phyloP scores from a whole-genome alignment of 2,329 filamentous ascomycete genomes.

The Colletotrichum godetiae region DNA sequence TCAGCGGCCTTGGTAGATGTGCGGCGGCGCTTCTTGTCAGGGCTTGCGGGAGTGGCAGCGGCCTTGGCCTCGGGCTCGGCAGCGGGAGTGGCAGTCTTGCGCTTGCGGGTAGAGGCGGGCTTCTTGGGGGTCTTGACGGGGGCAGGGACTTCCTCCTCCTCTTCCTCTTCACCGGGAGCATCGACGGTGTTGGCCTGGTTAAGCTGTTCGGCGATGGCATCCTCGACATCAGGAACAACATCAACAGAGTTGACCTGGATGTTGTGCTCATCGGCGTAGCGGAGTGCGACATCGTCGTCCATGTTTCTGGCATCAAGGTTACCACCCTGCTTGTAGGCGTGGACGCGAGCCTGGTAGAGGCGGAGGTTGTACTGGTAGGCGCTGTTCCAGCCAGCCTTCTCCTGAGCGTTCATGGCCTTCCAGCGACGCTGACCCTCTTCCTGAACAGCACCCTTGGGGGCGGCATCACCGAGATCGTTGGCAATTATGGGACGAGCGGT shows the following conservation, averaged over 20 bases:
- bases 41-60: constrained; percentile 60
- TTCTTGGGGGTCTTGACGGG: constrained; percentile 70
- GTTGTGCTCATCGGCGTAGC: constrained; percentile 69
- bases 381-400: constrained; percentile 78
- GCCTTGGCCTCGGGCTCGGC: constrained; percentile 52
- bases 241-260: constrained; percentile 65
- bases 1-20: constrained; percentile 66
- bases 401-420: constrained; percentile 78
- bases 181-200: constrained; percentile 54
- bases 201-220: constrained; percentile 70
- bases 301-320: constrained; percentile 70
- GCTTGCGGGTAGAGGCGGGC: constrained; percentile 62
- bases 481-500: constrained; percentile 86
- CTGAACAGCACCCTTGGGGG: constrained; percentile 87
- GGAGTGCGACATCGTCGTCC: constrained; percentile 69
- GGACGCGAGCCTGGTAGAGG: constrained; percentile 73
- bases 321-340: constrained; percentile 72
- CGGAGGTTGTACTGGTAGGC: constrained; percentile 76
- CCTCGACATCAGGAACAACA: constrained; percentile 56
- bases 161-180: constrained; percentile 56
- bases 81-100: constrained; percentile 64
- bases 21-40: constrained; percentile 73
- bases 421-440: constrained; percentile 89
- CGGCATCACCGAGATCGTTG: constrained; percentile 77
- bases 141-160: constrained; percentile 51